Evolutionary conservation across 495 filamentous ascomycete genomes (phyloP), one percentile per base, ranked within the genome.

Genomic region (Daldinia bambusicola): DNA sequence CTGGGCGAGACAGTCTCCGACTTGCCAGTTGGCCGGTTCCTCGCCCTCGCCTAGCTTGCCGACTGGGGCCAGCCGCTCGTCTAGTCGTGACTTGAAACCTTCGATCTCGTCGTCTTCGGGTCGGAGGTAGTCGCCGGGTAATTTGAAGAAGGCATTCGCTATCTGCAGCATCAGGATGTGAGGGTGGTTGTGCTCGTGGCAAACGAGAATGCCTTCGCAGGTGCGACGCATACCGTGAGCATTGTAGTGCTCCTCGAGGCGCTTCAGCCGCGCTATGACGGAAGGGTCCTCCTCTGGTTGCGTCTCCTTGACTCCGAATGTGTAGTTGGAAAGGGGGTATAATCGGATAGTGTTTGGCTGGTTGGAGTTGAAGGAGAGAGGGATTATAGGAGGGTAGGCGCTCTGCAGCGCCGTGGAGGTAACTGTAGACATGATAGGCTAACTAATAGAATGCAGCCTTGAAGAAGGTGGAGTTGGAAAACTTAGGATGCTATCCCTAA

Each of bases 111-210:
- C 92, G 75, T 96, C 93, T 65, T 94, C 90, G 51, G 90, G 89
- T 41, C 89, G 86, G n/a, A 99, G 89, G 74, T 98, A 99, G 80
- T 98, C 96, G 64, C 96, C 96, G 1, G 95, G 95, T 81, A 98
- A 87, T 83, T 99, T 99, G 84, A 98, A 98, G 80, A 99, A 99
- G 4, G 95, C 95, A 81, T 99, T 99, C 22, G 95, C 95, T 68
- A 99, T 99, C 84, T 98, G 95, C 70, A 98, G 85, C 96, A 98
- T 98, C 75, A 98, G 81, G 59, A 98, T 95, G 77, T 98, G 95
- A 1, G 95, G 95, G 78, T 98, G 95, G 79, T 97, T 98, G 83
- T 98, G 95, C 79, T 99, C 95, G 77, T 99, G 95, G 81, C 95
- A 99, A 67, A 99, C 93, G 10, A 99, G 86, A 63, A 99, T 89